Base-by-base conservation (phyloP, 208 protist genomes). In the Borovskyia barvae region DNA sequence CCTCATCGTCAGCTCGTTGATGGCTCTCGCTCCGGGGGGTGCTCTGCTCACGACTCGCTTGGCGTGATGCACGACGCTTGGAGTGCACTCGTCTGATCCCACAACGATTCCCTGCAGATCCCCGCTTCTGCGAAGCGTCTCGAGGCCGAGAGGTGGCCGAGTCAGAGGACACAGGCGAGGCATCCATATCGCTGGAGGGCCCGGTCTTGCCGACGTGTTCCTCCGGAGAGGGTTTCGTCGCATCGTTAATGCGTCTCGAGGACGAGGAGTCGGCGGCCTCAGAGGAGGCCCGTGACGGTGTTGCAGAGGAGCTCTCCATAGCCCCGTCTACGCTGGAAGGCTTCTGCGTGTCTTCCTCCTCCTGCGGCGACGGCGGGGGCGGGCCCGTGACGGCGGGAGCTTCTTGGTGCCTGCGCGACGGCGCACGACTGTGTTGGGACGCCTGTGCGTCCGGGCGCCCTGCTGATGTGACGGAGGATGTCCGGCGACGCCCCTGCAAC, bases 271-370 rank as follows among this genome's bases (percentile, higher is more conserved):
- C 24, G 50, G 19, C 26, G 17, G 25, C 15, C 35, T 11, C 22
- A 24, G 17, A 35, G 12, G 41, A 5, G 7, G 25, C 12, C 5
- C 9, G 39, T 3, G 64, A 63, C 2, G 41, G 26, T 2, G 64
- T 62, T 15, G 64, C 60, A 1, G 41, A 29, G 36, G 50, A 36
- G 48, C 64, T 70, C 48, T 42, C 29, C 14, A 32, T 42, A 55
- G 40, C 52, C 5, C 48, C 32, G 12, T 62, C 54, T 2, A 43
- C 14, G 36, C 55, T 70, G 3, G 46, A 5, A 26, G 64, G 64
- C 48, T 70, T 70, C 32, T 70, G 64, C 26, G 64, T 70, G 47
- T 29, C 45, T 5, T 70, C 64, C 7, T 70, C 64, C 30, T 69
- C 62, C 17, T 57, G 48, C 32, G 48, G 64, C 2, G 64, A 70